Percentiles rank a stretch among this genome's conserved stretches.
Evolutionary conservation across 2,329 filamentous ascomycete species (phyloP).

Genomic region (Peltaster fructicola): DNA sequence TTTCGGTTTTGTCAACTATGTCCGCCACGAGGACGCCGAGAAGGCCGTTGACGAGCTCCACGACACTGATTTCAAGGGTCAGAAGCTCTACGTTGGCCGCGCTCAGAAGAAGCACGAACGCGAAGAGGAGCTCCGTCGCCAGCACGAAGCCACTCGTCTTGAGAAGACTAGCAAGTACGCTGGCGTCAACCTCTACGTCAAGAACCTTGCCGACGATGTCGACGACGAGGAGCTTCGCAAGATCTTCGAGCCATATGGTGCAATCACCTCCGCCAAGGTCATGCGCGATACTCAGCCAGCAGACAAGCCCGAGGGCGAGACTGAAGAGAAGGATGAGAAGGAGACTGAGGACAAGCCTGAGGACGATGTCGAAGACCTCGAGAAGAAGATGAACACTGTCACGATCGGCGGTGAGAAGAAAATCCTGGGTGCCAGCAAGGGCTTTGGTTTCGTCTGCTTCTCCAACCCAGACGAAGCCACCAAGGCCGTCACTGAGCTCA

Average conservation of each 20-base stretch:
- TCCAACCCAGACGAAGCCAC: constrained; percentile 97
- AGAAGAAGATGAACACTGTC: constrained; percentile 34
- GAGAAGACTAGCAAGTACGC: constrained; percentile 99
- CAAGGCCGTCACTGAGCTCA: constrained; percentile 98
- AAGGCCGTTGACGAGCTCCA: constrained; percentile 85
- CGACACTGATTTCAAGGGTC: constrained; percentile 76
- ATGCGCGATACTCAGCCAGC: constrained; percentile 65
- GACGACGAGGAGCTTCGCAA: constrained; percentile 95
- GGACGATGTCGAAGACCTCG: constrained; percentile 28
- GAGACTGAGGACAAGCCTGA: constrained; percentile 43
- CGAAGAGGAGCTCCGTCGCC: constrained; percentile 96
- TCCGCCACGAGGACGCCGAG: constrained; percentile 71
- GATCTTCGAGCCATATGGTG: constrained; percentile 79
- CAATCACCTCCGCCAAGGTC: constrained; percentile 96
- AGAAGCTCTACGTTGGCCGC: constrained; percentile 94
- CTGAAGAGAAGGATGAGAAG: constrained; percentile 35
- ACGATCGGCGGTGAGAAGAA: constrained; percentile 43
- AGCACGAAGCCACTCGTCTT: constrained; percentile 90
- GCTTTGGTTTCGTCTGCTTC: constrained; percentile 99
- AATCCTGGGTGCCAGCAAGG: constrained; percentile 91
- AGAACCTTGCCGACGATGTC: constrained; percentile 93
- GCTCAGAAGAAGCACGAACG: constrained; percentile 99
- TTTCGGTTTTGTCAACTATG: constrained; percentile 91
- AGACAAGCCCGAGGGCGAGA: constrained; percentile 26
- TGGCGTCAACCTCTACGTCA: constrained; percentile 98